Evolutionary conservation across 202 grass and related monocot genomes (phyloP).

Genomic region (Panicum hallii): DNA sequence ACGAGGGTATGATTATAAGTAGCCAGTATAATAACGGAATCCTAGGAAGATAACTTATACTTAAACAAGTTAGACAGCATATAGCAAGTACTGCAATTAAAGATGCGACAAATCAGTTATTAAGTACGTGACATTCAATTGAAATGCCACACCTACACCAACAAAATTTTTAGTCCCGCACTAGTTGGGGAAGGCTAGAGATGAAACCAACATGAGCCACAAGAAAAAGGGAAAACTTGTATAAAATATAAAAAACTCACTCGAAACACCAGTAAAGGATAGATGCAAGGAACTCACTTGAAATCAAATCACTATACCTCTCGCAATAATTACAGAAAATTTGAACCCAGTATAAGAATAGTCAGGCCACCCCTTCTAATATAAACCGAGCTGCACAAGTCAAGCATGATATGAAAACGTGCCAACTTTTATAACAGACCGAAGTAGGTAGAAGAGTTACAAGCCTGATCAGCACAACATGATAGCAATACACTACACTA

Average conservation of each 20-base stretch:
- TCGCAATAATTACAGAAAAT: not conserved
- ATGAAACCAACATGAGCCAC: not conserved
- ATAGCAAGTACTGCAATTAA: not conserved
- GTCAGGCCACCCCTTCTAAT: not conserved
- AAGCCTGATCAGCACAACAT: not conserved
- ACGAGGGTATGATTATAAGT: conserved; percentile 37
- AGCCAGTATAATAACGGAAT: not conserved
- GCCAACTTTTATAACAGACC: conserved; percentile 2
- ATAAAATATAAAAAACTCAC: not conserved
- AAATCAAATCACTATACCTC: not conserved
- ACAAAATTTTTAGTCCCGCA: not conserved
- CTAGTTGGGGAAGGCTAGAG: not conserved
- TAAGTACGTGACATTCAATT: conserved; percentile 9
- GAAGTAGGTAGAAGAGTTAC: not conserved
- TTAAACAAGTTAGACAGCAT: conserved; percentile 31
- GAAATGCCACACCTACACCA: not conserved
- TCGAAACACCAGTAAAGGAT: not conserved
- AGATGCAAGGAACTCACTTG: not conserved
- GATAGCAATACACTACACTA: not conserved
- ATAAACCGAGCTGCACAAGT: not conserved
- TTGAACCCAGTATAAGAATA: not conserved
- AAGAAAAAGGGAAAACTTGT: not conserved
- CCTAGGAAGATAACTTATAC: not conserved
- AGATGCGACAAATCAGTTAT: not conserved
- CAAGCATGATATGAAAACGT: conserved; percentile 6